Base-by-base conservation (phyloP, 202 grass and related monocot species). In the Hordeum pubiflorum region DNA sequence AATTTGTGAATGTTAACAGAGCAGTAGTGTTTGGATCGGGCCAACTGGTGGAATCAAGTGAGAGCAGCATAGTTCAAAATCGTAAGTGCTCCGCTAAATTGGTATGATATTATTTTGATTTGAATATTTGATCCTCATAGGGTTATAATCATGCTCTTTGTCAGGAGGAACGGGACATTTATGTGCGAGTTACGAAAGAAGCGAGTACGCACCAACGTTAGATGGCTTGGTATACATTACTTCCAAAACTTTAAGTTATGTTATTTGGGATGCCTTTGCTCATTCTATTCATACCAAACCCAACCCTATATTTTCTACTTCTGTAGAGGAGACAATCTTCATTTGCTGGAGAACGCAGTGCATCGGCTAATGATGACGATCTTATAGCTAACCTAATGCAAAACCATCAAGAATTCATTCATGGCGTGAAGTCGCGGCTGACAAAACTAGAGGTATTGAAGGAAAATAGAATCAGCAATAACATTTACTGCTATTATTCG, bases 341-440 rank as follows among this genome's bases (percentile, higher is more conserved):
- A 67, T 29, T 80, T 76, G 40, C 82, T 89, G 82, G 76, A 74
- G 85, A 87, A 86, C 81, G 86, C 67, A 86, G 40, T 62, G 77
- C 40, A 64, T 84, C 82, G 10, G 81, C 77, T 81, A 84, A 63
- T 78, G 84, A 94, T 67, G 88, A 91, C 81, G 90, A 91, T 91
- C 59, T 57, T 89, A 89, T 92, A 65, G 81, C 63, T 61, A 79
- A 70, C 85, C 65, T 97, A 84, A 79, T 92, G 90, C 79, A 86
- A 89, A 81, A 89, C 26, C 94, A 94, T 83, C 74, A 89, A 85
- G 52, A 91, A 58, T 92, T 94, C 79, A 62, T 97, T 82, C 89
- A 79, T 83, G 39, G 66, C 68, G 50, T 69, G 76, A 85, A 84
- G 13, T 86, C 67, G 31, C 89, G 86, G 72, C 80, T 94, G 79